Evolutionary conservation across 2,329 filamentous ascomycete species (phyloP), one percentile per base, ranked within the genome.

Genomic region (Lecanicillium sp.): DNA sequence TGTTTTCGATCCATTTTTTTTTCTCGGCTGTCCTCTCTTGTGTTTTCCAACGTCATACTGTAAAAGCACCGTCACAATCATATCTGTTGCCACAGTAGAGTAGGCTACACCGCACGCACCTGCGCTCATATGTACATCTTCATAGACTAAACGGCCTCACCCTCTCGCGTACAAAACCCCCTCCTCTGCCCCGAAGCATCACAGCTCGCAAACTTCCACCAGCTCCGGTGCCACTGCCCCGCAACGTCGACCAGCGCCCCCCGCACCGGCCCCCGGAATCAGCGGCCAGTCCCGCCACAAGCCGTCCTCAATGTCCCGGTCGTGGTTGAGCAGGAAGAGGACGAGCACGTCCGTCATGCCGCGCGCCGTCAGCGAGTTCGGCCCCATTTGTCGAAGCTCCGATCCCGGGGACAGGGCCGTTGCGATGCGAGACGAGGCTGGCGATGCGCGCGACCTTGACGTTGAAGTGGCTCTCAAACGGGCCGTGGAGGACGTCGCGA

Each of bases 181-280:
- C 30, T n/a, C 32, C 30, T 27, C 38, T 29, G 4, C n/a, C 10
- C 30, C 30, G n/a, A 30, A 6, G 41, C 26, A 15, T 47, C 35
- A 10, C 44, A 33, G 53, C 75, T 80, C 41, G 73, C 69, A 66
- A 79, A 81, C 64, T 70, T 78, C 78, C 77, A 82, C 70, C 71
- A 75, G 4, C 69, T 66, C 48, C 67, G 69, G 55, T 79, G 67
- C 60, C 67, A 73, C 26, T 71, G 64, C 1, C 74, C 76, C 3
- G 65, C 74, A 30, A 79, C 59, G 55, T 78, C 78, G 41, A 74
- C 66, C 43, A 81, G 54, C 0, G 71, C 72, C 75, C 75, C 81
- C 51, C 71, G 69, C 52, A 37, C 40, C 24, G 40, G 17, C 17
- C n/a, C n/a, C 14, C n/a, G 40, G 45, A 24, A 45, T 43, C 36